Evolutionary conservation across 768 basidiomycete species (phyloP).

Genomic region (Sistotremastrum suecicum): DNA sequence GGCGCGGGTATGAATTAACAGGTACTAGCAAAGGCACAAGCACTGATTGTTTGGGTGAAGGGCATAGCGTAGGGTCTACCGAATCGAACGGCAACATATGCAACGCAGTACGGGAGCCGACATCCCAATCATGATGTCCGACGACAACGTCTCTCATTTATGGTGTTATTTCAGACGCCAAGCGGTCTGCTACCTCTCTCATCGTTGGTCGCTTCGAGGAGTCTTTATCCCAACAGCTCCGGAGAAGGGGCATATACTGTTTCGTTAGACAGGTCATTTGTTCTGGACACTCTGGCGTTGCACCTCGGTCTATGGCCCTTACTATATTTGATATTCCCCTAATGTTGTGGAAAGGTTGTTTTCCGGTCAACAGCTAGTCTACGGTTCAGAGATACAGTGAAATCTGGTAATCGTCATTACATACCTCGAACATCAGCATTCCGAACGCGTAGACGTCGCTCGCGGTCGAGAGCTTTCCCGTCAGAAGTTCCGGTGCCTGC

Average conservation of each 20-base stretch:
- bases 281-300: not conserved
- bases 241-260: not conserved
- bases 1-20: too few species aligned
- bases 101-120: too few species aligned
- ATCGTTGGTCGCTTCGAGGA: not conserved
- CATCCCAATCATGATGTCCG: too few species aligned
- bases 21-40: too few species aligned
- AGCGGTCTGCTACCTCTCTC: not conserved
- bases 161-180: not conserved
- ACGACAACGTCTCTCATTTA: too few species aligned
- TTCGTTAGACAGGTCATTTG: not conserved
- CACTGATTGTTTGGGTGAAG: too few species aligned
- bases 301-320: not conserved
- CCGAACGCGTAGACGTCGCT: slow-evolving; percentile 4
- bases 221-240: not conserved
- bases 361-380: not conserved
- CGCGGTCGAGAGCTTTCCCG: not conserved
- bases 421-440: slow-evolving; percentile 1
- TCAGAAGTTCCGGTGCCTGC: not conserved
- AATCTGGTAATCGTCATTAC: not conserved
- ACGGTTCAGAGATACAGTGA: not conserved
- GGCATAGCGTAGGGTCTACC: too few species aligned
- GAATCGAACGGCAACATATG: too few species aligned
- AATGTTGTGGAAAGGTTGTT: not conserved
- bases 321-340: not conserved